phyloP scores from a whole-genome alignment of 257 asterid genomes.

The Solanum microdontum region DNA sequence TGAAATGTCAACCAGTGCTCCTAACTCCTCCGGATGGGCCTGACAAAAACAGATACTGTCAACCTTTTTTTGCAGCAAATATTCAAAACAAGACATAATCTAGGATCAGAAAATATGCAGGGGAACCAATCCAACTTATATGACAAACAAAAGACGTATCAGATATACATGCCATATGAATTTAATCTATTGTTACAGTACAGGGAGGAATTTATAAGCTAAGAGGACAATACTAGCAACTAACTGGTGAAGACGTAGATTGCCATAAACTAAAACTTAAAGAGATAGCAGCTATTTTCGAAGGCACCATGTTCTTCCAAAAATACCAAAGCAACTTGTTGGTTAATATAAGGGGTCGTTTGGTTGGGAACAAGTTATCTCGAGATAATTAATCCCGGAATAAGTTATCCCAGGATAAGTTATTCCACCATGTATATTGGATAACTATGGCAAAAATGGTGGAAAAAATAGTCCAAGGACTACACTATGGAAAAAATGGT shows the following conservation, averaged over 20 bases:
- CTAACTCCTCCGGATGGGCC: conserved; percentile 93
- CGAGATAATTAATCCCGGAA: not conserved
- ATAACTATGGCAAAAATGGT: not conserved
- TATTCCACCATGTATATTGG: not conserved
- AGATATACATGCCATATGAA: not conserved
- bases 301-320: not conserved
- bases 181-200: not conserved
- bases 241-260: not conserved
- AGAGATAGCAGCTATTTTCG: not conserved
- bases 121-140: not conserved
- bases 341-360: not conserved
- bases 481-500: not conserved
- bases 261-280: not conserved
- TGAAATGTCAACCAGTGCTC: conserved; percentile 70
- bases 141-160: not conserved
- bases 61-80: not conserved
- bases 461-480: not conserved
- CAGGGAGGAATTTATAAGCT: not conserved
- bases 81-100: not conserved
- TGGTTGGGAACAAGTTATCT: not conserved
- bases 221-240: not conserved
- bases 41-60: conserved; percentile 17
- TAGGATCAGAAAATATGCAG: not conserved
- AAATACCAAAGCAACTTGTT: not conserved
- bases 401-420: not conserved